phyloP scores from a whole-genome alignment of 768 basidiomycete genomes.

The Russula emetica region DNA sequence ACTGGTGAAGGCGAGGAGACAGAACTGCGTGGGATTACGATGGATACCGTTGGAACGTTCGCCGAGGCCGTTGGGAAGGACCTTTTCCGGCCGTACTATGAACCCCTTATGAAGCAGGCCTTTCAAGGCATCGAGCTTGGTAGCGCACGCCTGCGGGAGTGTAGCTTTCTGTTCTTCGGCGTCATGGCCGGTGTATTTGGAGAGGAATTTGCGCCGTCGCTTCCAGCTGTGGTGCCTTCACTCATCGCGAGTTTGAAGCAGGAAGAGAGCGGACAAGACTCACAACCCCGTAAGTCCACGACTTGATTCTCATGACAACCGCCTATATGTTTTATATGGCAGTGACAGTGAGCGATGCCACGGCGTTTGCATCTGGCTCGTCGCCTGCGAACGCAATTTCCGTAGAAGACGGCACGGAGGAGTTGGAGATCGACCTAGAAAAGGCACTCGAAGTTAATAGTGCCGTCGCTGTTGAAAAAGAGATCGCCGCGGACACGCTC shows the following conservation, averaged over 20 bases:
- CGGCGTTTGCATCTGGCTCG: constrained; percentile 70
- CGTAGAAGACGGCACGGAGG: constrained; percentile 56
- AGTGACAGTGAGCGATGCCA: constrained; percentile 53
- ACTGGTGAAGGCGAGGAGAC: constrained; percentile 86
- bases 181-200: constrained; percentile 97
- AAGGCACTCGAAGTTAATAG: constrained; percentile 91
- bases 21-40: constrained; percentile 93
- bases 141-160: constrained; percentile 84
- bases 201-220: constrained; percentile 87
- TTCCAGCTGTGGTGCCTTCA: constrained; percentile 80
- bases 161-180: constrained; percentile 96
- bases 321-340: not conserved
- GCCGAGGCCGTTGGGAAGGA: constrained; percentile 96
- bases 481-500: constrained; percentile 95
- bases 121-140: constrained; percentile 87
- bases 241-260: constrained; percentile 81
- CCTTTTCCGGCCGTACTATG: constrained; percentile 90
- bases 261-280: constrained; percentile 68
- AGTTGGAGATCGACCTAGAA: constrained; percentile 75
- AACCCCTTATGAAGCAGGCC: constrained; percentile 93
- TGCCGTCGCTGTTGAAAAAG: constrained; percentile 97
- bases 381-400: constrained; percentile 68
- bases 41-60: constrained; percentile 98
- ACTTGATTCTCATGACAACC: not conserved
- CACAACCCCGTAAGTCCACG: constrained; percentile 29